These are phyloP conservation scores for Populus alba DNA, from an alignment of 345 rosid genomes.

Conservation along the genomic window DNA sequence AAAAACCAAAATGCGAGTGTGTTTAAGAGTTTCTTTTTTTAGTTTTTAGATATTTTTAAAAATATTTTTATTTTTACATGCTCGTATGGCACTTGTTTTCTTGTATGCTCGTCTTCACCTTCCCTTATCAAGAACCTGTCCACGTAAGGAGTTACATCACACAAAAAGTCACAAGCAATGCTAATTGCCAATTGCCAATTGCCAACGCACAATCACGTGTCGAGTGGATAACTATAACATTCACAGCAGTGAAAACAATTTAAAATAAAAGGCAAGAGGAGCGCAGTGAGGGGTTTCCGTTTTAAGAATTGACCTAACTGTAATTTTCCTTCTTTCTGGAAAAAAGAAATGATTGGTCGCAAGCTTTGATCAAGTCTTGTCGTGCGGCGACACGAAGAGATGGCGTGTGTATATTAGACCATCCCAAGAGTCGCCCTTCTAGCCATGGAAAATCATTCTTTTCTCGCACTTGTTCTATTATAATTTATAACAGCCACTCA, in stretches of 20 bases:
- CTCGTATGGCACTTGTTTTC: not conserved
- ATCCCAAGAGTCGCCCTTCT: not conserved
- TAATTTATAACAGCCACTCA: too few relatives aligned
- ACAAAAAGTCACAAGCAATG: not conserved
- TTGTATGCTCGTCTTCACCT: not conserved
- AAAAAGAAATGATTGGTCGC: too few relatives aligned
- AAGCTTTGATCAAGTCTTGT: too few relatives aligned
- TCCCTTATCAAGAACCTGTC: not conserved
- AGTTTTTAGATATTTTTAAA: too few relatives aligned
- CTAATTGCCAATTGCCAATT: not conserved
- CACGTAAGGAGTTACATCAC: not conserved
- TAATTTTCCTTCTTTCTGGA: not conserved
- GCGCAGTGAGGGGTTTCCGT: not conserved
- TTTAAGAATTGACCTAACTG: not conserved
- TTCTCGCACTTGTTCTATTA: not conserved
- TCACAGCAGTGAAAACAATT: not conserved
- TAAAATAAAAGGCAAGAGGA: not conserved
- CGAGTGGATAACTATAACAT: not conserved
- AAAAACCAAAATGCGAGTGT: too few relatives aligned
- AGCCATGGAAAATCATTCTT: not conserved
- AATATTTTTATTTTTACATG: not conserved
- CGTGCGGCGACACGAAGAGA: conserved; percentile 23
- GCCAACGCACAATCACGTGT: not conserved
- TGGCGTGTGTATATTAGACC: conserved; percentile 9
- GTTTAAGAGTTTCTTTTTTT: too few relatives aligned